Evolutionary conservation across 345 rosid genomes (phyloP).

Genomic region (thale cress (Arabidopsis thaliana)): TAIR10.1 NC_003074.8:5037501-5038000

Average conservation of each 20-base stretch:
- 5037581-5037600: conserved; percentile 38
- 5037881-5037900: conserved; percentile 58
- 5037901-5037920: conserved; percentile 49
- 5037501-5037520: conserved; percentile 14
- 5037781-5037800: conserved; percentile 40
- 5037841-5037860: conserved; percentile 68
- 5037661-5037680: conserved; percentile 74
- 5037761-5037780: conserved; percentile 63
- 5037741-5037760: conserved; percentile 64
- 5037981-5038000: neutral
- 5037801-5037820: conserved; percentile 41
- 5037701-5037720: conserved; percentile 66
- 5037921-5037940: conserved; percentile 66
- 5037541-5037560: conserved; percentile 22
- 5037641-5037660: conserved; percentile 79
- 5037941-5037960: conserved; percentile 69
- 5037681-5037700: conserved; percentile 90
- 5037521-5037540: conserved; percentile 14
- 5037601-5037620: conserved; percentile 81
- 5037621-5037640: conserved; percentile 92
- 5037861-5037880: conserved; percentile 56
- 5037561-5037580: neutral
- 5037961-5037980: conserved; percentile 6
- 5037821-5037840: conserved; percentile 56
- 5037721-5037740: conserved; percentile 26